Evolutionary conservation across 176 grass and related monocot genomes (phyloP).

Genomic region (Phoenix dactylifera): DNA sequence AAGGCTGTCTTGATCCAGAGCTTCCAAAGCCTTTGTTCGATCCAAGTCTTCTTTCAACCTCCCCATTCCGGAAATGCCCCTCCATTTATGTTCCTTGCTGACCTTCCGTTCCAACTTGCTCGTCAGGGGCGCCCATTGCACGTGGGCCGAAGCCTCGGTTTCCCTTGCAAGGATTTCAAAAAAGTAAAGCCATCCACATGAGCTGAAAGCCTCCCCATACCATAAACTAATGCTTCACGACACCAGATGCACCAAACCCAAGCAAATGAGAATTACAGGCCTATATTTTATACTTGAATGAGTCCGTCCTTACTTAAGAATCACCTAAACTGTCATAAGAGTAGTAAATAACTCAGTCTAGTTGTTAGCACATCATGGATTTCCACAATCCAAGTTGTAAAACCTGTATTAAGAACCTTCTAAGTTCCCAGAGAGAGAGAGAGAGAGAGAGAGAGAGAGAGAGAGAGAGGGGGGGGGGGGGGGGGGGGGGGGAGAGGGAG

Average conservation of each 20-base stretch:
- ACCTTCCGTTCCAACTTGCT: too few relatives aligned
- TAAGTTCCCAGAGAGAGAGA: background rate
- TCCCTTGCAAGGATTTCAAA: background rate
- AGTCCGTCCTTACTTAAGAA: background rate
- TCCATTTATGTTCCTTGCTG: too few relatives aligned
- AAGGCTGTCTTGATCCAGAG: too few relatives aligned
- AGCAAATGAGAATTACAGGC: slow-evolving; percentile 10
- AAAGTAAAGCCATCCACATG: slow-evolving; percentile 1
- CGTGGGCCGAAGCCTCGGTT: slow-evolving; percentile 26
- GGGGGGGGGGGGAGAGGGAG: too few relatives aligned
- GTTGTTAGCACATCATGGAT: slow-evolving; percentile 29
- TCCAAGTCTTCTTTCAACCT: too few relatives aligned
- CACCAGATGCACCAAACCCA: slow-evolving; percentile 4
- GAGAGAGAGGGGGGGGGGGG: too few relatives aligned
- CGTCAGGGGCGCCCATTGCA: slow-evolving; percentile 10
- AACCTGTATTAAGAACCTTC: slow-evolving; percentile 1
- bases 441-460: background rate
- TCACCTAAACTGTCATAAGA: background rate
- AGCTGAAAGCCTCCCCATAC: slow-evolving; percentile 19
- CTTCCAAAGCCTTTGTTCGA: too few relatives aligned
- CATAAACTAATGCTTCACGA: slow-evolving; percentile 2
- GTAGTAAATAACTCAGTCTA: slow-evolving; percentile 32
- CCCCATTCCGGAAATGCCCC: too few relatives aligned
- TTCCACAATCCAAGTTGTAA: slow-evolving; percentile 19
- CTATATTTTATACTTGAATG: slow-evolving; percentile 1